These are phyloP conservation scores for Oryza meridionalis DNA, from an alignment of 176 grass and related monocot genomes.

Conservation along the genomic window DNA sequence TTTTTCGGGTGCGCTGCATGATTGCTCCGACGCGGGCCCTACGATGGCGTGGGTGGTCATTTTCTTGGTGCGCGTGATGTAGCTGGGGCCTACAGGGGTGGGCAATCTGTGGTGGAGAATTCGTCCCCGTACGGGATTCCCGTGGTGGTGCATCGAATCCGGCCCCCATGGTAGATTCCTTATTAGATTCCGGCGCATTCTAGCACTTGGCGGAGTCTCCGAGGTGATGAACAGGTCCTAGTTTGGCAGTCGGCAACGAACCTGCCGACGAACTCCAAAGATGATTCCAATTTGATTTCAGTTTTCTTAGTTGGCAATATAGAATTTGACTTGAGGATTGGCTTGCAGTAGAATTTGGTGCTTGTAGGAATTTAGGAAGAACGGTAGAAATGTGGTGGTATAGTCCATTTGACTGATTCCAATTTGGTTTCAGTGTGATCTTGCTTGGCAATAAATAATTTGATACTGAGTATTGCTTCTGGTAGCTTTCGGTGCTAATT, in stretches of 20 bases:
- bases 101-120: not conserved
- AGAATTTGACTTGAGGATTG: not conserved
- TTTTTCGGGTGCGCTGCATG: not conserved
- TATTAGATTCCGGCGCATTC: conserved; percentile 18
- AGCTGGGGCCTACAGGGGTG: not conserved
- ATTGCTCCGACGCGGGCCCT: not conserved
- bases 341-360: not conserved
- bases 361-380: not conserved
- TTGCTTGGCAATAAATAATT: not conserved
- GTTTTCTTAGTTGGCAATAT: not conserved
- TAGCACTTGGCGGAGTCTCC: conserved; percentile 34
- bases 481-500: not conserved
- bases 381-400: too few species aligned
- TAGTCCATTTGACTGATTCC: not conserved
- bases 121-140: not conserved
- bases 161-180: conserved; percentile 29
- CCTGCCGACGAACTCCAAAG: too few species aligned
- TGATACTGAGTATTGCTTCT: not conserved
- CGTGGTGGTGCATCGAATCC: conserved; percentile 30
- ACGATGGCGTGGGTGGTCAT: not conserved
- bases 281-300: not conserved
- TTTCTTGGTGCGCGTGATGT: not conserved
- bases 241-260: not conserved
- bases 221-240: conserved; percentile 9
- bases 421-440: not conserved